Percentiles rank a stretch among this genome's conserved stretches.
These are phyloP conservation scores for Leishmania lainsoni DNA, from an alignment of 208 protist genomes.

Conservation along the genomic window DNA sequence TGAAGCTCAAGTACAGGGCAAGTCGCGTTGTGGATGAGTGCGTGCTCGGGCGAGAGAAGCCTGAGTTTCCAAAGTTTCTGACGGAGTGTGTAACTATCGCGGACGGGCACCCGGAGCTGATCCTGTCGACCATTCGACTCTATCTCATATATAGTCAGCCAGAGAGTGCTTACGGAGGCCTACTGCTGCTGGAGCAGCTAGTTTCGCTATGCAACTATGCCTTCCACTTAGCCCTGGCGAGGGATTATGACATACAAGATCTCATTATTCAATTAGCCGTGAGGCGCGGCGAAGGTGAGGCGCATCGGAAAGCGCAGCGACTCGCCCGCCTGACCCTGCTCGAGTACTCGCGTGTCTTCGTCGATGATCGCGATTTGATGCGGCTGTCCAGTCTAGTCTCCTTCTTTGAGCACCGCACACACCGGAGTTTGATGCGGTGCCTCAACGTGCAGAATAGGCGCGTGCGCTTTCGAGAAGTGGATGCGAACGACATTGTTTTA, in stretches of 20 bases:
- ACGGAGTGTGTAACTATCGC: conserved; percentile 57
- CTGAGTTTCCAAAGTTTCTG: conserved; percentile 22
- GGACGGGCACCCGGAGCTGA: conserved; percentile 55
- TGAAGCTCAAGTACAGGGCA: conserved; percentile 53
- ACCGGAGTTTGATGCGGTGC: conserved; percentile 72
- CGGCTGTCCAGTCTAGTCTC: conserved; percentile 33
- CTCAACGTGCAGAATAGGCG: conserved; percentile 74
- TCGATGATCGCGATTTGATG: conserved; percentile 60
- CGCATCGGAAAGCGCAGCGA: conserved; percentile 62
- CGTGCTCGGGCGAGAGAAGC: conserved; percentile 24
- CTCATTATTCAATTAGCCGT: conserved; percentile 62
- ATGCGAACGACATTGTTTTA: conserved; percentile 58
- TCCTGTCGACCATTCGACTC: conserved; percentile 51
- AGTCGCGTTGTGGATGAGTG: conserved; percentile 47
- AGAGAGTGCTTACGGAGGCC: conserved; percentile 41
- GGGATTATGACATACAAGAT: conserved; percentile 55
- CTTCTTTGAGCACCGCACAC: conserved; percentile 65
- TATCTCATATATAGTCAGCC: conserved; percentile 36
- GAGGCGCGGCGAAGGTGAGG: conserved; percentile 45
- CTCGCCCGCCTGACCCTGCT: conserved; percentile 75
- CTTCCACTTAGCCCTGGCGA: conserved; percentile 78
- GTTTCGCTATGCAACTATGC: conserved; percentile 72
- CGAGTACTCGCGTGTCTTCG: conserved; percentile 89
- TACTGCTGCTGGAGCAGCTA: conserved; percentile 77
- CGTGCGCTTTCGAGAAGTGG: conserved; percentile 65